Evolutionary conservation across 495 filamentous ascomycete species (phyloP), one percentile per base, ranked within the genome.

Genomic region (Penicillium cosmopolitanum): DNA sequence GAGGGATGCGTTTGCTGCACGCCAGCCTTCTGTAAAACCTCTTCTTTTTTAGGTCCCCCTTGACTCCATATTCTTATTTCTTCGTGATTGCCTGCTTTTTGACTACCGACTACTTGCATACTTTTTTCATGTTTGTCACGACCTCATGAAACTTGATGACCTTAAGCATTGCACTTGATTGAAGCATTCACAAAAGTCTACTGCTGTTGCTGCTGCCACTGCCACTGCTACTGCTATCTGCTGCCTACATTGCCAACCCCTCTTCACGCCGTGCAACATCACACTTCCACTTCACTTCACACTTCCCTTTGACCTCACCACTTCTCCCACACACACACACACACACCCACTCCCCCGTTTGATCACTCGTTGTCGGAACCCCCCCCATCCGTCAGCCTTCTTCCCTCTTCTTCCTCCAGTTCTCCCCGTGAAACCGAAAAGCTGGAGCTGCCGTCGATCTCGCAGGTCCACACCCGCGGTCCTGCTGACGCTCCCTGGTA

Each of bases 401-500:
- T 51, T 53, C 57, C 52, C 57, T 28, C 42, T 21, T 40, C 66
- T 65, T 75, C 67, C 69, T 72, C 77, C 67, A 72, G 66, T 58
- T 72, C 72, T 56, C 63, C 64, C 64, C 59, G 71, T 71, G 84
- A 85, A 79, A 92, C 88, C 92, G 93, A 84, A 90, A 97, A 96
- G 84, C 93, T 97, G 93, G 93, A 96, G 92, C 89, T 95, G 79
- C 91, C 93, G 76, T 89, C 91, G 82, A 89, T 94, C 69, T 89
- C 91, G 73, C 90, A 92, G 83, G 85, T 91, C 84, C 90, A 92
- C 76, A 86, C 88, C 86, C 89, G 93, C 88, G 92, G 89, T 82
- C 84, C 86, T 79, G 83, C 84, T 75, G 90, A 96, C 78, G 83
- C 85, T 56, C 77, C 87, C 74, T 92, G 86, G 79, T 91, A 89